Base-by-base conservation (phyloP, 805 yeast genomes). In the Lipomyces spencermartinsiae region DNA sequence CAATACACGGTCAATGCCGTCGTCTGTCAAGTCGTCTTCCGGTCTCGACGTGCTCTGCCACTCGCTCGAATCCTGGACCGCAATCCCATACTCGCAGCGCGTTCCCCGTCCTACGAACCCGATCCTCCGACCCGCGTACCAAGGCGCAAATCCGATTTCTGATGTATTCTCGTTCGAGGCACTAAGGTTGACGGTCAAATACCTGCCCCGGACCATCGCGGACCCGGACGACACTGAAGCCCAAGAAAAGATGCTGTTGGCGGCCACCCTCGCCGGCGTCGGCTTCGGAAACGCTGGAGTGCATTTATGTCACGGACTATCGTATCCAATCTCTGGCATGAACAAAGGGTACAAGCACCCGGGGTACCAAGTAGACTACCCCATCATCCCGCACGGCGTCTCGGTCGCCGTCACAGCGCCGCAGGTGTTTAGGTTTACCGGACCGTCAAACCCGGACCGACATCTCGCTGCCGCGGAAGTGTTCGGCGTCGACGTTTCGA, bases 281-380 rank as follows among this genome's bases (percentile, higher is more conserved):
- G 84, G 84, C 31, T 82, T 82, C 72, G 83, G 83, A 56, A 81
- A 81, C 62, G 84, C 84, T 29, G 81, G 84, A 62, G 81, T 82
- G 66, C 80, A 82, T 75, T 73, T 82, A 65, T 78, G 84, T 77
- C 79, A 78, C 72, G 81, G 84, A 68, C 73, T 82, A 62, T 78
- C 83, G 61, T 80, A 80, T 63, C 81, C 82, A 22, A 71, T 80
- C 34, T 77, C 80, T 4, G 77, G 80, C 14, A 80, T 79, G 75
- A 80, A 80, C 71, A 76, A 73, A 59, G 74, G 75, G 7, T 80
- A 80, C 71, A 74, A 73, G 67, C 82, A 80, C 64, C 72, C 75
- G 10, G 81, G 80, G 37, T 80, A 79, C 72, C 75, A 71, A 68
- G 82, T 77, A 58, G 83, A 76, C 71, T 81, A 77, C 72, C 79